These are phyloP conservation scores for Fusarium sublunatum DNA, from an alignment of 2,329 filamentous ascomycete genomes.

Conservation along the genomic window DNA sequence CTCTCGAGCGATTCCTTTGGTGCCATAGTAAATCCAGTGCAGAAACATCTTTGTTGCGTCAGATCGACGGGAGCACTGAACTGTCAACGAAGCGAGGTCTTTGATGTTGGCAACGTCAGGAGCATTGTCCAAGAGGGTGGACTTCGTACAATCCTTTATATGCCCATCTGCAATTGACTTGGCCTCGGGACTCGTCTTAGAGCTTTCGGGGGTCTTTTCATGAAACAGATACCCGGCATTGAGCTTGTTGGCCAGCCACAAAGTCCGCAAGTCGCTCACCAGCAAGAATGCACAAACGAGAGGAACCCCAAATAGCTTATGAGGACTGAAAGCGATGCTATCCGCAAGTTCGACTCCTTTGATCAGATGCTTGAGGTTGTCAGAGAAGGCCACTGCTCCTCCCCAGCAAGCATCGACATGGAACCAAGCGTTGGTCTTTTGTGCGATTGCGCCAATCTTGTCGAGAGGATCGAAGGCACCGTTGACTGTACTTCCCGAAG, in stretches of 20 bases:
- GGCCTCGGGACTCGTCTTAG: accelerated
- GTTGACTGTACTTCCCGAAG: conserved; percentile 3
- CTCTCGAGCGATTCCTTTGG: not conserved
- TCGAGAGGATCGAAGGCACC: not conserved
- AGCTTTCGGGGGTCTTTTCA: not conserved
- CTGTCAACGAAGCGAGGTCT: conserved; percentile 1
- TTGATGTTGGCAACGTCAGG: not conserved
- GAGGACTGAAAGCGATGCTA: not conserved
- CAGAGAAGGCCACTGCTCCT: not conserved
- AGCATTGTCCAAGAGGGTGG: not conserved
- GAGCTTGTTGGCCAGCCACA: not conserved
- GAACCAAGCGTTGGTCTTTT: not conserved
- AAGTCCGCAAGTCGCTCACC: not conserved
- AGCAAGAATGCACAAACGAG: conserved; percentile 4
- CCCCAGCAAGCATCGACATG: conserved; percentile 7
- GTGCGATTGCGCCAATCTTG: not conserved
- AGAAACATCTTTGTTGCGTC: conserved; percentile 5
- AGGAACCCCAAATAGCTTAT: not conserved
- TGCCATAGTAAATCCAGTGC: conserved; percentile 4
- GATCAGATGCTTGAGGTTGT: not conserved
- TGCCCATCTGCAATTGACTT: accelerated
- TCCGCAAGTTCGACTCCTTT: not conserved
- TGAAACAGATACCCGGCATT: conserved; percentile 1
- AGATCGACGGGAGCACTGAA: conserved; percentile 1
- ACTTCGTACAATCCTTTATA: not conserved